Evolutionary conservation across 495 filamentous ascomycete species (phyloP), one percentile per base, ranked within the genome.

Genomic region (Opeltia flavorubescens): DNA sequence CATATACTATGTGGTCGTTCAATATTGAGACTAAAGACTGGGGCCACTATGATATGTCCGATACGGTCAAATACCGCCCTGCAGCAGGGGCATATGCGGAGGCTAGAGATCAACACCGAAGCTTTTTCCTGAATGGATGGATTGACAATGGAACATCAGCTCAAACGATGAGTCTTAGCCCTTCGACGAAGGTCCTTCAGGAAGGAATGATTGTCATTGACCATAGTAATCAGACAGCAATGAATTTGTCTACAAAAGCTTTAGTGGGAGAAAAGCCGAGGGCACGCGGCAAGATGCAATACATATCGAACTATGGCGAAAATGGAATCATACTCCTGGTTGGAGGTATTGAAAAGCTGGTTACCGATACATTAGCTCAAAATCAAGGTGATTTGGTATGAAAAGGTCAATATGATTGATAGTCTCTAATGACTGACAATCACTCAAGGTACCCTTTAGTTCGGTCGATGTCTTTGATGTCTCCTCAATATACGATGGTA

Each of bases 91-190:
- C 61, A 13, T 60, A 44, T 38, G 55, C 67, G 13, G 63, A 67
- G 26, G 60, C 60, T 5, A 49, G 54, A 29, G 56, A 66, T 24
- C 60, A 57, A 20, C 57, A 61, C 4, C 52, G 68, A 1, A 62
- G 46, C 9, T 68, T 70, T 49, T 70, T 59, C 36, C 53, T 72
- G 33, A 67, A 67, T 48, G 67, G 66, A 1, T 50, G 58, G 42
- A 50, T 68, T 30, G 61, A 70, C 46, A 51, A 52, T 23, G 64
- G 64, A 5, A 62, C 55, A 11, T 49, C 50, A 2, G 12, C 36
- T 11, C 27, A 50, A 7, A 62, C 59, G 0, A 24, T 44, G 20
- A 31, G 20, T 18, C 44, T 60, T 4, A 55, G 36, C 12, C 5
- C 34, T 17, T 46, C 51, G 9, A 29, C 15, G 5, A 53, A 50